Conservation (phyloP, 208 protist species). For the Trypanosoma brucei region DNA sequence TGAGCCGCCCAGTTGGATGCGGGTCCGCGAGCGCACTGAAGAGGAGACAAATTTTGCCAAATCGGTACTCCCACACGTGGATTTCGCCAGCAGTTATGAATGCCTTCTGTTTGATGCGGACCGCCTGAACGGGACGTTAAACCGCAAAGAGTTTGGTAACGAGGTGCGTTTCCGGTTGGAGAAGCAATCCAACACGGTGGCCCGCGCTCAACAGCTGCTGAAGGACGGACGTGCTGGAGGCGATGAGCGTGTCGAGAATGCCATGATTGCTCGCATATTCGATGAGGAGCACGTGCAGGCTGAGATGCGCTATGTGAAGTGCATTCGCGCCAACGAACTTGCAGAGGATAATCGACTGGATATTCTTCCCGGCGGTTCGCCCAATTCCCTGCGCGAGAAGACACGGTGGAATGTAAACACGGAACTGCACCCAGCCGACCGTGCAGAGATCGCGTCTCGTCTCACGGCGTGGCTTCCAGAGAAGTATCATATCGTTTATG, state of each 20-base stretch:
- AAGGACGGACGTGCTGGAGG: constrained; percentile 46
- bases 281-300: constrained; percentile 88
- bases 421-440: constrained; percentile 75
- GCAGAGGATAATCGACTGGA: constrained; percentile 86
- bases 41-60: constrained; percentile 80
- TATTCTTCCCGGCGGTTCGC: constrained; percentile 79
- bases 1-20: constrained; percentile 74
- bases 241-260: constrained; percentile 60
- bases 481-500: constrained; percentile 90
- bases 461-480: constrained; percentile 86
- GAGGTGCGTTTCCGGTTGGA: constrained; percentile 79
- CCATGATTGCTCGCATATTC: constrained; percentile 78
- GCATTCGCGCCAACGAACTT: constrained; percentile 83
- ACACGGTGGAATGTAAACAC: constrained; percentile 86
- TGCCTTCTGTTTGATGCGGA: constrained; percentile 82
- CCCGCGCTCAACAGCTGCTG: constrained; percentile 76
- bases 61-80: constrained; percentile 69
- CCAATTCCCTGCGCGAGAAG: constrained; percentile 86
- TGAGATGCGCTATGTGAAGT: constrained; percentile 90
- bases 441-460: constrained; percentile 67
- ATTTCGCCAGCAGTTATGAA: constrained; percentile 82
- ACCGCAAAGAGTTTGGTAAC: constrained; percentile 88
- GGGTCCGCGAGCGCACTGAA: constrained; percentile 56
- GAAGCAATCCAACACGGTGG: constrained; percentile 85
- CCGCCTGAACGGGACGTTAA: constrained; percentile 66